These are phyloP conservation scores for Agaricales sp. DNA, from an alignment of 1,284 basidiomycete genomes.

Conservation along the genomic window DNA sequence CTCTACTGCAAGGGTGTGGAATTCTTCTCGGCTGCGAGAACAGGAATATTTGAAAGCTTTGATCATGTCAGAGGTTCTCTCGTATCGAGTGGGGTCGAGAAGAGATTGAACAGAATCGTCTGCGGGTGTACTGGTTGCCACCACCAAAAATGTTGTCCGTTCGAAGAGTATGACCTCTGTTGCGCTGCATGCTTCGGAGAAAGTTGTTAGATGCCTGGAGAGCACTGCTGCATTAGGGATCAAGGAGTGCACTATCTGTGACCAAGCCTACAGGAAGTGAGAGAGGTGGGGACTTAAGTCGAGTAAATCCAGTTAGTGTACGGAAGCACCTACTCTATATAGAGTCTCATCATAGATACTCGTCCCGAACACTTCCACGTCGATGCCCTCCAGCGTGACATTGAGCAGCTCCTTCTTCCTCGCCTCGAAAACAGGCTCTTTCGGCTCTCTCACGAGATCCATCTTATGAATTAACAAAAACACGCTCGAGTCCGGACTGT, in stretches of 20 bases:
- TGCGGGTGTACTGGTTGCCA: constrained; percentile 48
- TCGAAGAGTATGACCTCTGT: constrained; percentile 96
- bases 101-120: constrained; percentile 17
- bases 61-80: constrained; percentile 91
- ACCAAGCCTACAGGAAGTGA: constrained; percentile 75
- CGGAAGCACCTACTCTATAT: constrained; percentile 64
- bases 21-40: constrained; percentile 73
- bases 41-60: constrained; percentile 93
- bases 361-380: constrained; percentile 77
- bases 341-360: constrained; percentile 97
- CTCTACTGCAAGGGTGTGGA: constrained; percentile 74
- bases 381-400: constrained; percentile 42
- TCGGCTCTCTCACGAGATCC: constrained; percentile 68
- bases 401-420: constrained; percentile 60
- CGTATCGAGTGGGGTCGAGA: constrained; percentile 79
- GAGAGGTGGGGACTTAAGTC: constrained; percentile 5
- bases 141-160: constrained; percentile 94
- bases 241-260: constrained; percentile 90
- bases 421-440: constrained; percentile 50
- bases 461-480: constrained; percentile 97
- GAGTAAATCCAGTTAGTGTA: background rate
- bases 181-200: constrained; percentile 80
- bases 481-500: constrained; percentile 74
- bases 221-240: constrained; percentile 93
- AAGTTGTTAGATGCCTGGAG: constrained; percentile 74